phyloP scores from a whole-genome alignment of 2,329 filamentous ascomycete species.

The Colletotrichum tropicale region DNA sequence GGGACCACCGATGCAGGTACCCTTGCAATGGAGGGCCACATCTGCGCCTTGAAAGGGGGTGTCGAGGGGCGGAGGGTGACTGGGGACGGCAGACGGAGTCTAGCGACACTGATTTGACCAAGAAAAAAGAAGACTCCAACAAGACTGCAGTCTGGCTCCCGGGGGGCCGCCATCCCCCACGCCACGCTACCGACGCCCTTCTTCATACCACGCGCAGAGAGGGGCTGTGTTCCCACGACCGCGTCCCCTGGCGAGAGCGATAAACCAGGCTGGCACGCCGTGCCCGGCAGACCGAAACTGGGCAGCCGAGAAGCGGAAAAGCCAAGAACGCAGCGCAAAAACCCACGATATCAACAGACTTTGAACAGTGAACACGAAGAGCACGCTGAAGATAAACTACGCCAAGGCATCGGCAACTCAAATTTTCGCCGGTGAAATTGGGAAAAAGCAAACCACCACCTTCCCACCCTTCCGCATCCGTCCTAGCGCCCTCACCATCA shows the following conservation, averaged over 20 bases:
- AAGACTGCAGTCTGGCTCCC: not conserved
- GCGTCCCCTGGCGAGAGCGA: not conserved
- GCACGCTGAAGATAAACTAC: not conserved
- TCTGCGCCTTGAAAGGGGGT: conserved; percentile 9
- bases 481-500: not conserved
- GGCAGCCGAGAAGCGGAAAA: not conserved
- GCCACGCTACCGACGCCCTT: not conserved
- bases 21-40: not conserved
- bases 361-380: not conserved
- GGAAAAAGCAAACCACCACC: not conserved
- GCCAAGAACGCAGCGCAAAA: not conserved
- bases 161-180: not conserved
- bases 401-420: not conserved
- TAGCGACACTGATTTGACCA: not conserved
- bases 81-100: not conserved
- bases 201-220: not conserved
- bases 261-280: not conserved
- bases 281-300: not conserved
- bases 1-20: not conserved
- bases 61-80: not conserved
- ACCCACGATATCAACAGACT: not conserved
- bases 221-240: not conserved
- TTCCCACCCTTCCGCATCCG: not conserved
- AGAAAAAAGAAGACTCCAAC: not conserved
- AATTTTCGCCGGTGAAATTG: not conserved